Percentiles rank a stretch among this genome's conserved stretches.
Conservation (phyloP, 306 rosid species). For the Dalbergia cultrata region DNA sequence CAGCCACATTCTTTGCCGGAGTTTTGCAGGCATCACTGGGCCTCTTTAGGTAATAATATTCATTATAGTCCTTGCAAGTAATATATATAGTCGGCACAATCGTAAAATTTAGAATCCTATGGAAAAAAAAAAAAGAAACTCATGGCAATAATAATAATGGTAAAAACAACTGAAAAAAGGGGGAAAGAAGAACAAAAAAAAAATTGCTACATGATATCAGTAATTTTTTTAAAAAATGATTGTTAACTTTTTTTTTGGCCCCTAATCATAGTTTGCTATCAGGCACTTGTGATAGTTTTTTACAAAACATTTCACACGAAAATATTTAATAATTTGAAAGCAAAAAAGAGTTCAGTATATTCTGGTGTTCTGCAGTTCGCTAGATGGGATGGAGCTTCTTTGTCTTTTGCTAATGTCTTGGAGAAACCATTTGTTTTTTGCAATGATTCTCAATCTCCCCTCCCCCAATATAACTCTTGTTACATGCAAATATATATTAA, state of each 20-base stretch:
- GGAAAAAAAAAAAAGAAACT: no score
- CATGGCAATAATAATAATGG: no score
- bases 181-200: no score
- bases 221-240: no score
- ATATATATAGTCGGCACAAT: not conserved
- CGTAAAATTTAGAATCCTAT: no score
- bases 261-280: no score
- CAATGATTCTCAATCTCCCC: conserved; percentile 39
- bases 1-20: conserved; percentile 91
- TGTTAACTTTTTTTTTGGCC: no score
- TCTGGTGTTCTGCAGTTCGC: not conserved
- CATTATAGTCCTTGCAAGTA: not conserved
- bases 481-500: not conserved
- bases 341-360: not conserved
- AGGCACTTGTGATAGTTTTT: no score
- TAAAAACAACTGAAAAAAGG: no score
- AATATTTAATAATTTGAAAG: not conserved
- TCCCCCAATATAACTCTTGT: not conserved
- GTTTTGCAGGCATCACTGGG: conserved; percentile 83
- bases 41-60: conserved; percentile 63
- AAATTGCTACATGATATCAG: no score
- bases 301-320: no score
- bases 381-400: conserved; percentile 41
- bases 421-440: conserved; percentile 30
- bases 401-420: conserved; percentile 35